Base-by-base conservation (phyloP, 2,329 filamentous ascomycete genomes). In the Geoglossum cookeanum region DNA sequence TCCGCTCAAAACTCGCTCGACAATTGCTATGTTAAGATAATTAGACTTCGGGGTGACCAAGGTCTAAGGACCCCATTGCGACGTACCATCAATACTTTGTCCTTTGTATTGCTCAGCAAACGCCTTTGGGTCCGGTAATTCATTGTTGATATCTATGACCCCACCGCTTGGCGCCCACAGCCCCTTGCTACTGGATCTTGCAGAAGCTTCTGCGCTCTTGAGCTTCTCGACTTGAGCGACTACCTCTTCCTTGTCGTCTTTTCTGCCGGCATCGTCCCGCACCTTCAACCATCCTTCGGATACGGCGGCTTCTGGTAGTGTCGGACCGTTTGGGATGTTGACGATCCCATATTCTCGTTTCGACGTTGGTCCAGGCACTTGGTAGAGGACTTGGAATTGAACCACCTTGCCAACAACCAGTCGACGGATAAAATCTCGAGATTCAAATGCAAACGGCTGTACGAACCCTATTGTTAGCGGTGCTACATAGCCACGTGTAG, bases 261-360 rank as follows among this genome's bases (percentile, higher is more conserved):
- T 92, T 62, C 85, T 84, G 60, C 89, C 90, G 59, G 91, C 90
- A 70, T 98, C 92, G 65, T 98, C 92, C 61, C 92, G 83, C 59
- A 98, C 79, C 72, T 92, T 94, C 61, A 89, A 74, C 89, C 90
- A 96, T 62, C 92, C 92, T 65, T 89, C 87, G 66, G 87, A 83
- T 61, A 97, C 81, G 58, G 85, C 78, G 61, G 86, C 80, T 61
- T 97, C 89, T 17, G 92, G 90, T 55, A 98, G 71, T 58, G 80
- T 75, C 35, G 80, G 80, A 55, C 88, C 88, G 65, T 87, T 84
- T 60, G 84, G 81, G 56, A 96, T 76, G 61, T 80, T 79, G 60
- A 88, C 83, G 61, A 81, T 78, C 62, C 91, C 92, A 67, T 96
- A 98, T 67, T 98, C 91, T 63, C 89, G 84, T 48, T 81, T 85